Evolutionary conservation across 2,329 filamentous ascomycete species (phyloP).

Genomic region (Cytospora chrysosperma): DNA sequence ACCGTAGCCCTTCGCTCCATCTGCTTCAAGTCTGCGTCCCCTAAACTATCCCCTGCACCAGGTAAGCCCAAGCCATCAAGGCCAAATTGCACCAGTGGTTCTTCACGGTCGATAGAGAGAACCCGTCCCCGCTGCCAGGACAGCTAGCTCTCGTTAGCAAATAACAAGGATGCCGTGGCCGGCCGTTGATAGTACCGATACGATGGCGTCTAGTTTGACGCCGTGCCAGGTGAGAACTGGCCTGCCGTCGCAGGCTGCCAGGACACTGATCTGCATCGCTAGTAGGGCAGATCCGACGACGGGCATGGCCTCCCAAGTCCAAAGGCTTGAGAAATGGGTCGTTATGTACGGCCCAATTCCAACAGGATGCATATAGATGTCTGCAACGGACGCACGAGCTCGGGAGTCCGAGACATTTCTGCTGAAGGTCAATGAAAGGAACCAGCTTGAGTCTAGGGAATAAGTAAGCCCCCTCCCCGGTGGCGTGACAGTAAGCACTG

Average conservation of each 20-base stretch:
- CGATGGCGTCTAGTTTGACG: constrained; percentile 9
- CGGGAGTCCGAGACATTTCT: too few species aligned
- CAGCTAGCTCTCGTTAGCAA: neutral
- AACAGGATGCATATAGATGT: too few species aligned
- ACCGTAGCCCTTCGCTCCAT: constrained; percentile 8
- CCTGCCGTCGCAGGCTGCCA: neutral
- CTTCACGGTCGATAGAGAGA: neutral
- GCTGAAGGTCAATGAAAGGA: too few species aligned
- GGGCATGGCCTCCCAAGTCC: neutral
- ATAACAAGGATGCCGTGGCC: constrained; percentile 5
- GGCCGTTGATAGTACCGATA: constrained; percentile 10
- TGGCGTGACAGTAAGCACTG: too few species aligned
- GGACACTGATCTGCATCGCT: neutral
- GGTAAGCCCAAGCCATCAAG: neutral
- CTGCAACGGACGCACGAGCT: too few species aligned
- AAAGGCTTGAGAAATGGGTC: neutral
- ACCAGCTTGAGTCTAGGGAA: too few species aligned
- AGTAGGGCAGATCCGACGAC: neutral
- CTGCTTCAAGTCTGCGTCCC: neutral
- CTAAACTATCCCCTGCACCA: constrained; percentile 2
- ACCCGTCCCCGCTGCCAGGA: constrained; percentile 20
- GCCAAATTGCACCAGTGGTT: constrained; percentile 15
- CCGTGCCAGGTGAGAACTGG: constrained; percentile 7
- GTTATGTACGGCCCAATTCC: neutral
- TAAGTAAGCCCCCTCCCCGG: too few species aligned